These are phyloP conservation scores for Monosporascus sp. DNA, from an alignment of 2,329 filamentous ascomycete genomes.

Conservation along the genomic window DNA sequence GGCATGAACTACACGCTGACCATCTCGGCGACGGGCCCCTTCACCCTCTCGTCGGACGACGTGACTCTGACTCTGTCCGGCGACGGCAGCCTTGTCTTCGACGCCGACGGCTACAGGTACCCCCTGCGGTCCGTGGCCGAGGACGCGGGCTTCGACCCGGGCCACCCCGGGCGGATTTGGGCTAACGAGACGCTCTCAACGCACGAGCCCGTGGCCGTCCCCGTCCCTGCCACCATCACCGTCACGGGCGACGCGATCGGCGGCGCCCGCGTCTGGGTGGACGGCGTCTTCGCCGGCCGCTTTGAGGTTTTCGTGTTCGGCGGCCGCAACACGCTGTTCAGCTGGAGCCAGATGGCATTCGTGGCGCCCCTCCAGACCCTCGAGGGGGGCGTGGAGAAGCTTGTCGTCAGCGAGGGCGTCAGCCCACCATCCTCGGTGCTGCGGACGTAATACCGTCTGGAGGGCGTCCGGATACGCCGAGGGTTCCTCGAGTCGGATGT, in stretches of 20 bases:
- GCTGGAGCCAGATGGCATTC: conserved; percentile 53
- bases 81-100: conserved; percentile 34
- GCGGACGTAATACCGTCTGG: not conserved
- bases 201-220: conserved; percentile 34
- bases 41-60: conserved; percentile 38
- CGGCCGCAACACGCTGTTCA: conserved; percentile 43
- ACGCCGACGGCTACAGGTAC: conserved; percentile 38
- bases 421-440: not conserved
- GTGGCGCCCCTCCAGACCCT: conserved; percentile 40
- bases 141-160: conserved; percentile 38
- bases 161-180: conserved; percentile 47
- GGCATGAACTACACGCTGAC: conserved; percentile 40
- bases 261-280: conserved; percentile 43
- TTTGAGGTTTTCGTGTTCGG: conserved; percentile 52
- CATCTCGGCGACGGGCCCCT: conserved; percentile 33
- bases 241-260: conserved; percentile 39
- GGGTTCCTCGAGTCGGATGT: too few relatives aligned
- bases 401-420: conserved; percentile 1
- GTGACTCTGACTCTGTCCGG: conserved; percentile 31
- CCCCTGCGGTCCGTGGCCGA: conserved; percentile 40
- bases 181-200: conserved; percentile 39
- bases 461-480: too few relatives aligned
- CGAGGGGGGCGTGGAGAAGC: conserved; percentile 6
- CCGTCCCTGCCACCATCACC: conserved; percentile 27
- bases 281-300: conserved; percentile 39